phyloP scores from a whole-genome alignment of 2,329 filamentous ascomycete genomes.

The Dactylellina parvicollis region DNA sequence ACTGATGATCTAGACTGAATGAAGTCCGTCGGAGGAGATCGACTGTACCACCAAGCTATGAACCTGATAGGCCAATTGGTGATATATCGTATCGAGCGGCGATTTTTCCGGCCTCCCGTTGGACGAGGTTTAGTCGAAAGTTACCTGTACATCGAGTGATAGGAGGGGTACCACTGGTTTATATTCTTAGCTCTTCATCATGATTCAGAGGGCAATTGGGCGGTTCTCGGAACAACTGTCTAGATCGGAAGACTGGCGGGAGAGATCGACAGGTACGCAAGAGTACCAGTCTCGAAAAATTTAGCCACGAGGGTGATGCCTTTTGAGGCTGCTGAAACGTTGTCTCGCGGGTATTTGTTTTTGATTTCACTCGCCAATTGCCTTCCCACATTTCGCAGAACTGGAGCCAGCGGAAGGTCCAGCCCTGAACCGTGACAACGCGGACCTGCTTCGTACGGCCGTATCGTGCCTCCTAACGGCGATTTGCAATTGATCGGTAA shows the following conservation, averaged over 20 bases:
- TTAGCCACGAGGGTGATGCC: not conserved
- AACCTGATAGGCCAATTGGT: constrained; percentile 20
- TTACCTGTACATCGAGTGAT: not conserved
- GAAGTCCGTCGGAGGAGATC: not conserved
- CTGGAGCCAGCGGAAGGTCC: constrained; percentile 11
- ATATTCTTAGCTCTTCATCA: not conserved
- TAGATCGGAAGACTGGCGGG: constrained; percentile 8
- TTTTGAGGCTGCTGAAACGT: constrained; percentile 39
- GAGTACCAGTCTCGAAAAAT: not conserved
- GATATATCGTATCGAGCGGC: not conserved
- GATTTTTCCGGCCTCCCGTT: constrained; percentile 14
- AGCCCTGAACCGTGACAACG: constrained; percentile 6
- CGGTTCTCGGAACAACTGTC: constrained; percentile 37
- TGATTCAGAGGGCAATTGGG: constrained; percentile 1
- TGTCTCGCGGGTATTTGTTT: constrained; percentile 1
- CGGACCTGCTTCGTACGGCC: too few relatives aligned
- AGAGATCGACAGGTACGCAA: constrained; percentile 4
- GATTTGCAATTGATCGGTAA: too few relatives aligned
- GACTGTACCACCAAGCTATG: not conserved
- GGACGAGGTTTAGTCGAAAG: not conserved
- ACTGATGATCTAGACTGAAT: not conserved
- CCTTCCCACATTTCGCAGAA: not conserved
- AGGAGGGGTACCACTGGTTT: not conserved
- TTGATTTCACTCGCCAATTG: not conserved
- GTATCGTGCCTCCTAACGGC: too few relatives aligned